phyloP scores from a whole-genome alignment of 371 early-diverging fungal genomes.

The Zancudomyces culisetae region DNA sequence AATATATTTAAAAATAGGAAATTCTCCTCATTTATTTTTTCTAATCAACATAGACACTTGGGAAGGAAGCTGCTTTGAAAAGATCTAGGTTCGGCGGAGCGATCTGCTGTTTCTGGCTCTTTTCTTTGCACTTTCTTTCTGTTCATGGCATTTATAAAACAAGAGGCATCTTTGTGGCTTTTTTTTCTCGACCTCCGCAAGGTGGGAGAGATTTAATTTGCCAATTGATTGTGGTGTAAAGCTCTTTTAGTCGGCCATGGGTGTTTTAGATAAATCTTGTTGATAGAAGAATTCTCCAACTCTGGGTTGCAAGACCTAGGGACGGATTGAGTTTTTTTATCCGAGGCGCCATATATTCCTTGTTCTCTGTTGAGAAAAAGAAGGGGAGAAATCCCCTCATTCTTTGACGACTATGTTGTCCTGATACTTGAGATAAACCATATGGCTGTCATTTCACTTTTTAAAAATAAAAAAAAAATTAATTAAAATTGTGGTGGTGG shows the following conservation, averaged over 20 bases:
- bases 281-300: background rate
- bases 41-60: too few species aligned
- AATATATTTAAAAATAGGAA: too few species aligned
- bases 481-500: too few species aligned
- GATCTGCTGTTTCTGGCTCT: too few species aligned
- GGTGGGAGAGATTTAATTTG: background rate
- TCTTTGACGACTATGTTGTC: background rate
- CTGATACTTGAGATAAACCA: conserved; percentile 1
- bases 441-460: background rate
- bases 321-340: background rate
- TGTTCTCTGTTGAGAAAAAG: conserved; percentile 1
- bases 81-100: too few species aligned
- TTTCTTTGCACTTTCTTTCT: too few species aligned
- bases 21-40: too few species aligned
- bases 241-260: background rate
- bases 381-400: too few species aligned
- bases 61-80: too few species aligned
- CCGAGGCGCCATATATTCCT: background rate
- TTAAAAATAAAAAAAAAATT: background rate
- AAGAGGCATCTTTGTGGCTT: background rate
- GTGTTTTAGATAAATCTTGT: background rate
- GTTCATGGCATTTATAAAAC: too few species aligned
- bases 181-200: background rate
- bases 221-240: background rate
- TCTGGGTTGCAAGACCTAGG: background rate